Evolutionary conservation across 306 rosid species (phyloP).

Genomic region (Macrotyloma uniflorum): DNA sequence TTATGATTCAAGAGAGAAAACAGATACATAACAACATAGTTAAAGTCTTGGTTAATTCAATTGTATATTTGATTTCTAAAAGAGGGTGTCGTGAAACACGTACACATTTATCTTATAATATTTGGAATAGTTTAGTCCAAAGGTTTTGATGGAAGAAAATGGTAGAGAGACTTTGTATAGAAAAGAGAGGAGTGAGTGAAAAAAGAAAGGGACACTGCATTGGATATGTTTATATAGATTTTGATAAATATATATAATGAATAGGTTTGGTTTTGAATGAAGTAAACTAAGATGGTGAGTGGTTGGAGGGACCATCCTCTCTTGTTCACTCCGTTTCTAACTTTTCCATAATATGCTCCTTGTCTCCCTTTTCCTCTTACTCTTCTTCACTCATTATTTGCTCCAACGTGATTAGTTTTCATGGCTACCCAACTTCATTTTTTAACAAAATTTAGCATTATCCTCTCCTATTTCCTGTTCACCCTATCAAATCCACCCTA

Average conservation of each 20-base stretch:
- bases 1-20: not conserved
- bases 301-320: constrained; percentile 64
- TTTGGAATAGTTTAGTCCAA: not conserved
- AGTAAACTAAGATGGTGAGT: constrained; percentile 57
- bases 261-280: constrained; percentile 43
- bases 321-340: constrained; percentile 45
- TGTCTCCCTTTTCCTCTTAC: constrained; percentile 61
- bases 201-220: no score
- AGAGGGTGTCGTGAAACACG: no score
- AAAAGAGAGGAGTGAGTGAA: constrained; percentile 38
- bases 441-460: constrained; percentile 23
- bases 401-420: constrained; percentile 44
- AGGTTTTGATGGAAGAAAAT: not conserved
- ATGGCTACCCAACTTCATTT: constrained; percentile 19
- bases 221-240: no score
- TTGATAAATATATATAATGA: no score
- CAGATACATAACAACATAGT: no score
- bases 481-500: constrained; percentile 36
- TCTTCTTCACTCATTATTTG: constrained; percentile 45
- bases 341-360: constrained; percentile 72
- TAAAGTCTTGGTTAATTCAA: no score
- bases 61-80: no score
- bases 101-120: not conserved
- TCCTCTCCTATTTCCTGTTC: constrained; percentile 18
- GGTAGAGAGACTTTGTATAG: no score